Conservation (phyloP, 78 protist species). For the Dictyostelium intermedium region DNA sequence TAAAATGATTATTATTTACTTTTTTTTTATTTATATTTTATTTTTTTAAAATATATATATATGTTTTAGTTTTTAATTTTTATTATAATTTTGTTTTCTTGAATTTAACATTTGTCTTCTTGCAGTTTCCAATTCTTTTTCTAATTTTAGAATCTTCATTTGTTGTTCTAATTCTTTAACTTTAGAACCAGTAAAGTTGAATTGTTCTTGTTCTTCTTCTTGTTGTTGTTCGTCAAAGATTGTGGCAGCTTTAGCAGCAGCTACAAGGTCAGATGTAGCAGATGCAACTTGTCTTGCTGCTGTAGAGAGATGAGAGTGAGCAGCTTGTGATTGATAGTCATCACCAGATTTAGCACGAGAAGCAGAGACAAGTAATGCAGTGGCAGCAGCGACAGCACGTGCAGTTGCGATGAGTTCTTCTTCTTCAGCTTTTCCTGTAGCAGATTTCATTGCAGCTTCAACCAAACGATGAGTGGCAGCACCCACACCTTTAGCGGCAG, state of each 20-base stretch:
- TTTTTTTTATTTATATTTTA: no score
- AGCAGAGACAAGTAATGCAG: slow-evolving; percentile 80
- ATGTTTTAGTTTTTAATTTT: background rate
- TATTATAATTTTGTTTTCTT: slow-evolving; percentile 72
- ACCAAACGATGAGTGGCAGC: slow-evolving; percentile 70
- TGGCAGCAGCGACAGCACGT: slow-evolving; percentile 72
- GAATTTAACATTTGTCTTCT: slow-evolving; percentile 73
- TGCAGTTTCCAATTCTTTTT: slow-evolving; percentile 76
- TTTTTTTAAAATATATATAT: no score
- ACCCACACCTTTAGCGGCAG: slow-evolving; percentile 82
- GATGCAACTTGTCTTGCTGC: slow-evolving; percentile 76
- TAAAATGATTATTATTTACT: background rate
- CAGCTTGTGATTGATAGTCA: slow-evolving; percentile 51
- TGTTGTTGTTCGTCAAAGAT: slow-evolving; percentile 67
- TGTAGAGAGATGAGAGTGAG: slow-evolving; percentile 12
- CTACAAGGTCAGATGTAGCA: slow-evolving; percentile 68
- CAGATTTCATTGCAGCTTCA: slow-evolving; percentile 67
- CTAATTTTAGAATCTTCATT: slow-evolving; percentile 79
- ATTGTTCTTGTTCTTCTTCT: slow-evolving; percentile 61
- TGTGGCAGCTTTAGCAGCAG: slow-evolving; percentile 77
- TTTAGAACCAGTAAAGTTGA: slow-evolving; percentile 55
- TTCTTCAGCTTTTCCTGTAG: slow-evolving; percentile 72
- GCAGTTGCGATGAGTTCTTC: slow-evolving; percentile 83
- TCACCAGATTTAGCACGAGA: slow-evolving; percentile 84
- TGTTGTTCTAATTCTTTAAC: slow-evolving; percentile 84